These are phyloP conservation scores for Cyberlindnera euphorbiiphila DNA, from an alignment of 805 yeast genomes.

Conservation along the genomic window DNA sequence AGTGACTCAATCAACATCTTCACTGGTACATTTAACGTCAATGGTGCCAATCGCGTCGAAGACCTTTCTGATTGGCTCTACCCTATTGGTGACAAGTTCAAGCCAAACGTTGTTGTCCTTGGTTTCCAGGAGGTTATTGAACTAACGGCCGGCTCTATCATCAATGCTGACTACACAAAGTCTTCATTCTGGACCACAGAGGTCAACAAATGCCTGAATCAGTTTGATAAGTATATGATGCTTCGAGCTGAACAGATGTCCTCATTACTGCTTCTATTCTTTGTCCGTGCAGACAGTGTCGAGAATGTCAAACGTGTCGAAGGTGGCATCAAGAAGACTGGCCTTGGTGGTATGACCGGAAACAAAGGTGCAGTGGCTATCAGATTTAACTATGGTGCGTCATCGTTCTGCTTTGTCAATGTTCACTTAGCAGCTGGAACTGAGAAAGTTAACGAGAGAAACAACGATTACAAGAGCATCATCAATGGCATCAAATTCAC, in stretches of 20 bases:
- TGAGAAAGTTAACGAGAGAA: slow-evolving; percentile 75
- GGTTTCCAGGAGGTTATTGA: slow-evolving; percentile 92
- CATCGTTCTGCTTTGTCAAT: slow-evolving; percentile 73
- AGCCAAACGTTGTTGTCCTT: slow-evolving; percentile 62
- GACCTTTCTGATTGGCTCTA: slow-evolving; percentile 78
- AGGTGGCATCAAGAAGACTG: slow-evolving; percentile 86
- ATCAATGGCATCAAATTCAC: slow-evolving; percentile 64
- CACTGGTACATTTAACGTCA: slow-evolving; percentile 84
- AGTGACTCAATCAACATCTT: slow-evolving; percentile 54
- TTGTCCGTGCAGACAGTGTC: slow-evolving; percentile 51
- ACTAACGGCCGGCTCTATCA: slow-evolving; percentile 77
- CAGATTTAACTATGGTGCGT: slow-evolving; percentile 59
- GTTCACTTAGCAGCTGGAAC: slow-evolving; percentile 95
- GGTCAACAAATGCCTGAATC: slow-evolving; percentile 59
- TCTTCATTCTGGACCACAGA: slow-evolving; percentile 75
- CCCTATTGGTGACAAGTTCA: slow-evolving; percentile 39
- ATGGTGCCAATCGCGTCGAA: slow-evolving; percentile 50
- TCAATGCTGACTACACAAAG: slow-evolving; percentile 76
- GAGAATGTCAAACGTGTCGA: slow-evolving; percentile 73
- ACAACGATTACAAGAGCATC: slow-evolving; percentile 79
- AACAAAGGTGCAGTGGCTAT: slow-evolving; percentile 79
- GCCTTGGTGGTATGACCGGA: slow-evolving; percentile 86
- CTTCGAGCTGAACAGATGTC: slow-evolving; percentile 77
- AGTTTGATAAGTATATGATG: slow-evolving; percentile 47
- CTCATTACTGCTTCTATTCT: slow-evolving; percentile 53